Evolutionary conservation across 768 basidiomycete genomes (phyloP).

Genomic region (Serendipita sp.): DNA sequence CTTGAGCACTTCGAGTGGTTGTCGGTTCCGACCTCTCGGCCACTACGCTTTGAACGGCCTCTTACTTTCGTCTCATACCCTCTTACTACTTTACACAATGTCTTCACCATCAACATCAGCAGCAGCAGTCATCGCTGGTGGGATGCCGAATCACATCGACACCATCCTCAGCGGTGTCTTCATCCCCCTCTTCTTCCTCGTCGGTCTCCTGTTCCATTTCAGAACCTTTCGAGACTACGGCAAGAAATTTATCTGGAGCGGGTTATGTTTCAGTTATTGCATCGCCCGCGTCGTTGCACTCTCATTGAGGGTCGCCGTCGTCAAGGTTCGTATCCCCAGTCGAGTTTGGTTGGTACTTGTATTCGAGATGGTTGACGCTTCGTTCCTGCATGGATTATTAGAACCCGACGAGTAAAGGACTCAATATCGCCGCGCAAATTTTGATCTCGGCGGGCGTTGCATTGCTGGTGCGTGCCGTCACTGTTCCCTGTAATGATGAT

Average conservation of each 20-base stretch:
- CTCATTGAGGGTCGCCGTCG: not conserved
- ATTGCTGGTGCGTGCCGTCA: not conserved
- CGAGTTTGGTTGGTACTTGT: too few relatives aligned
- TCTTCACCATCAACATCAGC: not conserved
- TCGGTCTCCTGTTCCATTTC: not conserved
- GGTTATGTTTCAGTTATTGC: not conserved
- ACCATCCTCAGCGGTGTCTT: not conserved
- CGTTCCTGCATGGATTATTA: not conserved
- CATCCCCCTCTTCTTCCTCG: not conserved
- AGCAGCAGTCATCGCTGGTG: not conserved
- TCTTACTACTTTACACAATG: too few relatives aligned
- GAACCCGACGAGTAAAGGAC: not conserved
- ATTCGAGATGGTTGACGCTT: too few relatives aligned
- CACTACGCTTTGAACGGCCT: too few relatives aligned
- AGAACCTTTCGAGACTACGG: not conserved
- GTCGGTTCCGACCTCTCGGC: too few relatives aligned
- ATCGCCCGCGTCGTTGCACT: not conserved
- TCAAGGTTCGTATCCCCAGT: not conserved
- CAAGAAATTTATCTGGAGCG: slow-evolving; percentile 3
- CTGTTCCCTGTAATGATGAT: not conserved
- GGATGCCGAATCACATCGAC: not conserved
- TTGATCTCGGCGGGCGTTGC: not conserved
- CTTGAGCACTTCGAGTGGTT: too few relatives aligned
- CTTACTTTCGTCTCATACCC: too few relatives aligned
- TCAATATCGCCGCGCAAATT: slow-evolving; percentile 1